phyloP scores from a whole-genome alignment of 352 stramenopile species.

The Globisporangium apiculatum region DNA sequence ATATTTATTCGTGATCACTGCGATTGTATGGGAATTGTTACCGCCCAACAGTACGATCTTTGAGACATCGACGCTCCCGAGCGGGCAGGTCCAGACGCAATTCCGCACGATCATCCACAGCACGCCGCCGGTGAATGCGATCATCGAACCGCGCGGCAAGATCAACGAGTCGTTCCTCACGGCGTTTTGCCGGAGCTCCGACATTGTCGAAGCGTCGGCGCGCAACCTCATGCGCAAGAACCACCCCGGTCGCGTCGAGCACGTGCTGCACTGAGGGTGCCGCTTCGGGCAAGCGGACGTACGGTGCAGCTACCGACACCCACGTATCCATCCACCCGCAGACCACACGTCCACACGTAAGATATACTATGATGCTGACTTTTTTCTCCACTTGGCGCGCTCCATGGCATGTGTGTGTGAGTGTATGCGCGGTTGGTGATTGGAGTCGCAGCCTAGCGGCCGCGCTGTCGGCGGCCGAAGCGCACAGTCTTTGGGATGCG shows the following conservation, averaged over 20 bases:
- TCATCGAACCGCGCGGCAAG: constrained; percentile 59
- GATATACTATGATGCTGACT: no score
- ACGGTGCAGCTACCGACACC: no score
- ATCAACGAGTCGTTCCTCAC: constrained; percentile 77
- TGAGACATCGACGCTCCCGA: constrained; percentile 41
- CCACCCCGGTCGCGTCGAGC: constrained; percentile 24
- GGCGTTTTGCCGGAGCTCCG: constrained; percentile 66
- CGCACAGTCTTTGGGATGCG: constrained; percentile 28
- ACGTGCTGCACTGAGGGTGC: background rate
- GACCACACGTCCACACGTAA: no score
- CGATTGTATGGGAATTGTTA: no score
- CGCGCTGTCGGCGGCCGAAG: constrained; percentile 17
- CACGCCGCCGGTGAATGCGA: constrained; percentile 50
- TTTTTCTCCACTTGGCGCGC: no score
- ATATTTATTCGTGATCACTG: no score
- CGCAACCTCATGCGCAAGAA: constrained; percentile 52
- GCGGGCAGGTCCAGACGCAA: constrained; percentile 43
- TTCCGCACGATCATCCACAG: constrained; percentile 67
- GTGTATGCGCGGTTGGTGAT: background rate
- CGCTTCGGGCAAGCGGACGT: background rate
- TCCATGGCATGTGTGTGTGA: background rate
- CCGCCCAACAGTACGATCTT: constrained; percentile 41
- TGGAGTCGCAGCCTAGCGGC: background rate
- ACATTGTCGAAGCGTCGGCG: constrained; percentile 61
- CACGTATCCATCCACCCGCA: no score